A percentile compares a stretch with the other conserved stretches of the same genome.
These are phyloP conservation scores for Lophiotrema nucula DNA, from an alignment of 495 filamentous ascomycete species.

Conservation along the genomic window DNA sequence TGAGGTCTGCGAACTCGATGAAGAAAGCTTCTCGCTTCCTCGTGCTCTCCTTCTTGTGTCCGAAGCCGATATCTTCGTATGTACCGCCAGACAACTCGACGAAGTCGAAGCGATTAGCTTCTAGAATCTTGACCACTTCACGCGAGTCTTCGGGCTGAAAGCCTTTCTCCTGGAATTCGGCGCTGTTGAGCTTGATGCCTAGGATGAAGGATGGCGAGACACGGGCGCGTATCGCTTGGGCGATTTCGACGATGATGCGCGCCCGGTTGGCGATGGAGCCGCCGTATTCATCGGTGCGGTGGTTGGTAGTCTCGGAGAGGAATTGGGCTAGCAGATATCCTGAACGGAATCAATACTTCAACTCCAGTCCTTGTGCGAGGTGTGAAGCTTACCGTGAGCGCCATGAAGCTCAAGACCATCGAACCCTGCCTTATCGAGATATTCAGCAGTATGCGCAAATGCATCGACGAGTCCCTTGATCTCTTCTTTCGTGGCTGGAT, in stretches of 20 bases:
- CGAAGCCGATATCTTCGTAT: conserved; percentile 56
- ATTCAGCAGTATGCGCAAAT: conserved; percentile 59
- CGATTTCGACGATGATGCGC: conserved; percentile 55
- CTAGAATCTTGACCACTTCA: conserved; percentile 55
- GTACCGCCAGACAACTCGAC: conserved; percentile 66
- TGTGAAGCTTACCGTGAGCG: conserved; percentile 39
- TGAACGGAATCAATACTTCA: conserved; percentile 30
- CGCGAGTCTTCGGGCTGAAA: conserved; percentile 57
- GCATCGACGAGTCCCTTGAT: conserved; percentile 50
- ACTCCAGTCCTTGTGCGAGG: neutral
- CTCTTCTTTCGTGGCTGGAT: conserved; percentile 50
- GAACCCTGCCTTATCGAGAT: conserved; percentile 56
- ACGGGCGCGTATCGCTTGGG: conserved; percentile 48
- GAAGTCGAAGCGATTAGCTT: conserved; percentile 58
- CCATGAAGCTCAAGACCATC: conserved; percentile 61
- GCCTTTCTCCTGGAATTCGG: conserved; percentile 64
- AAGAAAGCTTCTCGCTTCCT: conserved; percentile 63
- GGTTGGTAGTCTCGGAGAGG: conserved; percentile 59
- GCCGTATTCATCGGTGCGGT: conserved; percentile 62
- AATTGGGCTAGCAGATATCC: conserved; percentile 72
- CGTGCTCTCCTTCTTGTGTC: conserved; percentile 54
- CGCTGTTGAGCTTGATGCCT: conserved; percentile 66
- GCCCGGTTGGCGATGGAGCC: conserved; percentile 58
- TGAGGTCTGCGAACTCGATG: conserved; percentile 62
- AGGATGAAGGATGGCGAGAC: conserved; percentile 51